Evolutionary conservation across 805 yeast species (phyloP).

Genomic region (Ogataea corticis): DNA sequence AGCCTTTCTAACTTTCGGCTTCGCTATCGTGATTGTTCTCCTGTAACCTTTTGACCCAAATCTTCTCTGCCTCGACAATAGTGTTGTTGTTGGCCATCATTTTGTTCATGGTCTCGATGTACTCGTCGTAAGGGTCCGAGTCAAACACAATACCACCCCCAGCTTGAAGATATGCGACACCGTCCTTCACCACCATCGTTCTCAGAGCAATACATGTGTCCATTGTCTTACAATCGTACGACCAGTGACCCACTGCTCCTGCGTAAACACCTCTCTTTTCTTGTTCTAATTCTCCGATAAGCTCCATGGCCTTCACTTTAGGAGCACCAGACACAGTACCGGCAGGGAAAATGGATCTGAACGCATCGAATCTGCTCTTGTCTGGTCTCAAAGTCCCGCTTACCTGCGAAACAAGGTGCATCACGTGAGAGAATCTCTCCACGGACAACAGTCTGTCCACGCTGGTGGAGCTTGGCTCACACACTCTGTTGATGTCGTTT

Average conservation of each 20-base stretch:
- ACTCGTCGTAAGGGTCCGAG: constrained; percentile 93
- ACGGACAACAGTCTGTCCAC: constrained; percentile 89
- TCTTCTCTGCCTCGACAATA: constrained; percentile 86
- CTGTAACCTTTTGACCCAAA: constrained; percentile 56
- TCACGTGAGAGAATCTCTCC: constrained; percentile 94
- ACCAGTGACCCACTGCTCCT: constrained; percentile 99
- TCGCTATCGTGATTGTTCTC: constrained; percentile 29
- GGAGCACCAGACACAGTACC: constrained; percentile 99
- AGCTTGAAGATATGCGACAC: constrained; percentile 90
- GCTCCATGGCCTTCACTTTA: constrained; percentile 93
- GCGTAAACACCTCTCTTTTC: constrained; percentile 97
- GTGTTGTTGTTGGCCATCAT: constrained; percentile 92
- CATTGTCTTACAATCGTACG: constrained; percentile 92
- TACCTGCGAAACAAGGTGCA: constrained; percentile 94
- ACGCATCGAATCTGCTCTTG: constrained; percentile 92
- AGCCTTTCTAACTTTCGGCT: constrained; percentile 13
- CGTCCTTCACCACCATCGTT: constrained; percentile 94
- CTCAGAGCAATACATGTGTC: constrained; percentile 97
- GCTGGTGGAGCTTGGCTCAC: constrained; percentile 78
- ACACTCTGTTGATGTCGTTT: constrained; percentile 93
- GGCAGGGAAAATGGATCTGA: constrained; percentile 97
- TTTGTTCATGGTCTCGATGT: constrained; percentile 94
- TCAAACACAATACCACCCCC: constrained; percentile 99
- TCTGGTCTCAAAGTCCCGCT: constrained; percentile 85
- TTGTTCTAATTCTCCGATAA: constrained; percentile 83